A percentile compares a stretch with the other conserved stretches of the same genome.
phyloP scores from a whole-genome alignment of 306 rosid genomes.

The Inga oerstediana region DNA sequence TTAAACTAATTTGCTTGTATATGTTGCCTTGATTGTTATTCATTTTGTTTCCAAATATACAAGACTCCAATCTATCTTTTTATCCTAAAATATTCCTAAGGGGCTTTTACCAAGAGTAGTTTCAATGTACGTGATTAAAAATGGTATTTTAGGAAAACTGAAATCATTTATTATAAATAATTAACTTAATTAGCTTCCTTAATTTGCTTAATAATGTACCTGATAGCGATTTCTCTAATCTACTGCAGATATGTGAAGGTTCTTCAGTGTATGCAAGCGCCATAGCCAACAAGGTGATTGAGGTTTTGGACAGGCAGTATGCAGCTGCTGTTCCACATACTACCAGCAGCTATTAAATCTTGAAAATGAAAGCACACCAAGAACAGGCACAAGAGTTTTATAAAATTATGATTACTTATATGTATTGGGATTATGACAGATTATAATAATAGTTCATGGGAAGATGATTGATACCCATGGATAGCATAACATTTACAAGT shows the following conservation, averaged over 20 bases:
- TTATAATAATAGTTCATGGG: not conserved
- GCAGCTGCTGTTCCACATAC: constrained; percentile 46
- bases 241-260: constrained; percentile 66
- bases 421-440: not conserved
- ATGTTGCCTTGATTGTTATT: no score
- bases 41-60: no score
- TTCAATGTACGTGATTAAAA: no score
- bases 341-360: constrained; percentile 31
- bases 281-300: constrained; percentile 72
- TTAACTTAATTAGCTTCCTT: no score
- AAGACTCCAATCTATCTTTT: no score
- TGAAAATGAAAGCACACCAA: not conserved
- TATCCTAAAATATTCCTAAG: no score
- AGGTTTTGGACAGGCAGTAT: constrained; percentile 61
- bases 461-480: not conserved
- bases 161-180: no score
- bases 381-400: not conserved
- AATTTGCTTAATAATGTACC: not conserved
- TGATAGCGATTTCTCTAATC: not conserved
- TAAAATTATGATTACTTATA: not conserved
- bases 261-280: constrained; percentile 76
- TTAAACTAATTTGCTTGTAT: not conserved
- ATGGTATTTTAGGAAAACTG: no score
- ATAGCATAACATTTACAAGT: not conserved
- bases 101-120: no score